Percentiles rank a stretch among this genome's conserved stretches.
phyloP scores from a whole-genome alignment of 2,329 filamentous ascomycete species.

The Monosporascus sp. region DNA sequence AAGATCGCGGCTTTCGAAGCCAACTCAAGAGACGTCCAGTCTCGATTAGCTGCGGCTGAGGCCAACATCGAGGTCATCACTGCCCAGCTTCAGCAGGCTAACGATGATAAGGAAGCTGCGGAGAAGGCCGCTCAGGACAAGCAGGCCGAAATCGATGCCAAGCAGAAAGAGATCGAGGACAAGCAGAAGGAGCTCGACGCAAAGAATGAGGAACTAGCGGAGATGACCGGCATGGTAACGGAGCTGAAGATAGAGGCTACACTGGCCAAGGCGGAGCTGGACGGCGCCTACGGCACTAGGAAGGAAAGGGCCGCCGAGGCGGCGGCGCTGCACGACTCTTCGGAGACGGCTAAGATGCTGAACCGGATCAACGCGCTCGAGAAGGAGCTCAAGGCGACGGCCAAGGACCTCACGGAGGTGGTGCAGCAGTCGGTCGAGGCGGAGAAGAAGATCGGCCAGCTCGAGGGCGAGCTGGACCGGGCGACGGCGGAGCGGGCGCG shows the following conservation, averaged over 20 bases:
- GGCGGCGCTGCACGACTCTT: constrained; percentile 46
- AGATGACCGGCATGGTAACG: constrained; percentile 45
- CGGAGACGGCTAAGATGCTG: constrained; percentile 26
- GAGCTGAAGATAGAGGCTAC: constrained; percentile 59
- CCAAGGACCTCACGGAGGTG: constrained; percentile 25
- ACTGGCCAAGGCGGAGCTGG: constrained; percentile 56
- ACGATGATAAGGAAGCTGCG: constrained; percentile 22
- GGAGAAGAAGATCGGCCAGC: constrained; percentile 28
- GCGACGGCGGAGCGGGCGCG: constrained; percentile 20
- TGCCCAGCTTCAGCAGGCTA: constrained; percentile 30
- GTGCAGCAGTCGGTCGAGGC: constrained; percentile 29
- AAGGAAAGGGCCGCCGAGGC: constrained; percentile 54
- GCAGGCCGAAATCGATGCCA: constrained; percentile 18
- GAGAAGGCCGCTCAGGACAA: constrained; percentile 24
- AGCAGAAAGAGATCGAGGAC: constrained; percentile 38
- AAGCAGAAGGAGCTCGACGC: constrained; percentile 26
- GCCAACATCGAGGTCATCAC: constrained; percentile 32
- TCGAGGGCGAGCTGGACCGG: constrained; percentile 27
- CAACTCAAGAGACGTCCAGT: constrained; percentile 33
- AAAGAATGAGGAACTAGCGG: constrained; percentile 28
- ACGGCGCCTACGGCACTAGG: constrained; percentile 55
- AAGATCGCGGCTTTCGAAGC: constrained; percentile 40
- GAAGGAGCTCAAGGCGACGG: constrained; percentile 59
- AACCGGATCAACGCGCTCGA: constrained; percentile 48
- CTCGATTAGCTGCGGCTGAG: constrained; percentile 32